phyloP scores from a whole-genome alignment of 2,329 filamentous ascomycete species.

The Alternaria brassicae region DNA sequence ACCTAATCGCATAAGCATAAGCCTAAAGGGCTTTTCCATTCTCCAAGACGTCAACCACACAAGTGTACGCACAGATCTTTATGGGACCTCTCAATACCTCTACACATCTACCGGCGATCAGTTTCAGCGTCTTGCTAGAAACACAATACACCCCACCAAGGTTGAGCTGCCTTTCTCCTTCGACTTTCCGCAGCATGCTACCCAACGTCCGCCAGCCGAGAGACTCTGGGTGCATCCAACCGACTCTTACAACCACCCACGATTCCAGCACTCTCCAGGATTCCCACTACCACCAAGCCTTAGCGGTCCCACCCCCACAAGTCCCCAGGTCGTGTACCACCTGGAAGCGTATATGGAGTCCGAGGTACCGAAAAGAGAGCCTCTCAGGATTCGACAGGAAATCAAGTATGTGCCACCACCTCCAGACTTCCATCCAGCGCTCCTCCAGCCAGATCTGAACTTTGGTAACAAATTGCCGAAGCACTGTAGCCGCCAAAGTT shows the following conservation, averaged over 20 bases:
- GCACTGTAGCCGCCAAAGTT: constrained; percentile 28
- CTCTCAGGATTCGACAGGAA: constrained; percentile 17
- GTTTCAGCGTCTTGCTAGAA: constrained; percentile 32
- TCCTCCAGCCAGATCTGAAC: constrained; percentile 26
- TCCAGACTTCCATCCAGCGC: constrained; percentile 24
- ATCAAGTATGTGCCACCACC: constrained; percentile 17
- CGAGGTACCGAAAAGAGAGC: not conserved
- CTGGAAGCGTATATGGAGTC: constrained; percentile 24
- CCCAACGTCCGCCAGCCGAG: constrained; percentile 20
- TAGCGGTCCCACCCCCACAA: not conserved
- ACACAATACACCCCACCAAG: constrained; percentile 25
- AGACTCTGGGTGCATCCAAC: constrained; percentile 23
- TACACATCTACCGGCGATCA: constrained; percentile 27
- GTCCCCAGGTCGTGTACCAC: constrained; percentile 26
- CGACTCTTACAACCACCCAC: constrained; percentile 30
- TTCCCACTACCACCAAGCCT: constrained; percentile 29
- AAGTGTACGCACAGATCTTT: constrained; percentile 25
- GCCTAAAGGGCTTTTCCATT: constrained; percentile 23
- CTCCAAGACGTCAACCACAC: constrained; percentile 20
- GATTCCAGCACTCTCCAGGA: constrained; percentile 36
- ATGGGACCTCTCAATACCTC: constrained; percentile 23
- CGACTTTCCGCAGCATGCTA: constrained; percentile 26
- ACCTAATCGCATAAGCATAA: constrained; percentile 27
- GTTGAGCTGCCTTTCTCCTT: constrained; percentile 39
- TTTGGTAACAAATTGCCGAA: constrained; percentile 24